Base-by-base conservation (phyloP, 2,329 filamentous ascomycete genomes). In the Pyrenochaeta sp. region DNA sequence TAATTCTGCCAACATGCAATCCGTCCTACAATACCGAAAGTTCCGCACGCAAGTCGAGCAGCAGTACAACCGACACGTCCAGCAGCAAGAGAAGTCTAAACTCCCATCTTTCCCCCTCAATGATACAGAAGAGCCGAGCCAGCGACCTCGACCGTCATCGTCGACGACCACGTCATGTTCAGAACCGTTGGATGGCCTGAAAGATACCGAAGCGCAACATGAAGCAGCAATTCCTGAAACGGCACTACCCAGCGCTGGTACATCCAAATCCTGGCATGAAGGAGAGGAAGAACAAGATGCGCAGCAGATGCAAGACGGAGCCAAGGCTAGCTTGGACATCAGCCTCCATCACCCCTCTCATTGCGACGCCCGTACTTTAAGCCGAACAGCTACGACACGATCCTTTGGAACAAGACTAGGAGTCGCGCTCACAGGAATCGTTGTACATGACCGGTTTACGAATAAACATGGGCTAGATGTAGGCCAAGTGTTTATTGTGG, bases 401-500 rank as follows among this genome's bases (percentile, higher is more conserved):
- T 74, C 72, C 8, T 56, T 62, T 13, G 72, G 74, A 7, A 72
- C 72, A 1, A 71, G 70, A n/a, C 66, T 79, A 0, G 76, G 77
- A 0, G 56, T 58, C 12, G 64, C 71, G 4, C 54, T 80, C 22
- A 78, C 77, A 2, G 77, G 78, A 40, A 72, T 80, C 48, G 62
- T 76, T 28, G 71, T 77, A 9, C 72, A 77, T 36, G 67, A 70
- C 34, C 68, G 76, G 10, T 70, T 57, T 5, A 78, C 76, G 8
- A 66, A 70, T 27, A 76, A 79, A 64, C 49, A 50, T 15, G 52
- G 45, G 12, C 72, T 75, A 1, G 75, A 74, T 6, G 65, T 67
- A 3, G 76, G 76, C 5, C 69, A 76, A 50, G 76, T 79, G 3
- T 79, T 80, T 50, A 73, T 78, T 2, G 76, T 79, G 1, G 72